Conservation (phyloP, 208 protist species). For the Acanthamoeba sp. region DNA sequence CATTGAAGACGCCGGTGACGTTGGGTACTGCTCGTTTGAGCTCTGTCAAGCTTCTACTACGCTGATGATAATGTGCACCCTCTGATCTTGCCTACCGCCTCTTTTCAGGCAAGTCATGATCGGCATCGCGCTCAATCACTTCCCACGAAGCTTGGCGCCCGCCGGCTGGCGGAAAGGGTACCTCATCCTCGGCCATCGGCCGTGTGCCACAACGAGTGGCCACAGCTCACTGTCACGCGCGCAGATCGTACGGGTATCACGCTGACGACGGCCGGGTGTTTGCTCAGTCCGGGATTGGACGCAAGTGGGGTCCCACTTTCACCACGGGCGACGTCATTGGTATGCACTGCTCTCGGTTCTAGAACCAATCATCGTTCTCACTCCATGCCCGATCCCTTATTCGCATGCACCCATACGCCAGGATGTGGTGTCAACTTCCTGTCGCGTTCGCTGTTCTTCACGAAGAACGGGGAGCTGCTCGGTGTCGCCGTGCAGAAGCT, state of each 20-base stretch:
- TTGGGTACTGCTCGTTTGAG: constrained; percentile 3
- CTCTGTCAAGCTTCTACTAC: too few relatives aligned
- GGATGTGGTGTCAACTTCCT: constrained; percentile 61
- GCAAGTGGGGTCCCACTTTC: constrained; percentile 49
- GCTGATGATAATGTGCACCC: background rate
- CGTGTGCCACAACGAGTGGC: background rate
- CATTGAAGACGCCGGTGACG: constrained; percentile 16
- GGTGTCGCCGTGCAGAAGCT: constrained; percentile 27
- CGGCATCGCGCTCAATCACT: constrained; percentile 60
- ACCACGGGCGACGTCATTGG: constrained; percentile 61
- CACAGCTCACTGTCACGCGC: background rate
- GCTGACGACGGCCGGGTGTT: constrained; percentile 57
- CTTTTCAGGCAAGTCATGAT: background rate
- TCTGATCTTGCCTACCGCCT: background rate
- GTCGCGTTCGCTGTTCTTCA: constrained; percentile 68
- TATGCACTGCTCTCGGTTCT: too few relatives aligned
- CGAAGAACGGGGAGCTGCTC: constrained; percentile 70
- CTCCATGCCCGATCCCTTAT: too few relatives aligned
- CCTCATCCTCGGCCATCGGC: background rate
- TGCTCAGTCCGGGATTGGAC: constrained; percentile 49
- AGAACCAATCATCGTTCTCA: too few relatives aligned
- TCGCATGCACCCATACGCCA: background rate
- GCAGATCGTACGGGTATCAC: constrained; percentile 68
- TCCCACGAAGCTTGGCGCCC: background rate
- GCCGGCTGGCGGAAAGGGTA: constrained; percentile 67